Evolutionary conservation across 805 yeast genomes (phyloP), one percentile per base, ranked within the genome.

Genomic region (Blastobotrys chiropterorum): DNA sequence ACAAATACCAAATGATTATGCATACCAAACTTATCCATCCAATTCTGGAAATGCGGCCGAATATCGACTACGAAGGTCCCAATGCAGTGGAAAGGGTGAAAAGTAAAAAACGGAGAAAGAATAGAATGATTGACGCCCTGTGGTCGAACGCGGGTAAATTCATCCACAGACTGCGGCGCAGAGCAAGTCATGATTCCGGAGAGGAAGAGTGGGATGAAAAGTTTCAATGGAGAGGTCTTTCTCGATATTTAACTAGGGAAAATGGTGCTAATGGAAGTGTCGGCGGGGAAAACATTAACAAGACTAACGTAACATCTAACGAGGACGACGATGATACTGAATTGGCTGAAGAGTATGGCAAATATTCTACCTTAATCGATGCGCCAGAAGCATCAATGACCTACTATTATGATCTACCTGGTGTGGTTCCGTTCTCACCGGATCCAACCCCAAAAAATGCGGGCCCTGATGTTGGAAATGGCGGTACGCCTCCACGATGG

Each of bases 371-470:
- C 46, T 66, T 94, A 1, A 59, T 90, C 3, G 86, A 83, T 53
- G 77, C 94, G 0, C 77, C 79, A 0, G 64, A 64, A 3, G 72
- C 82, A 0, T 69, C 74, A n/a, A 40, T 88, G 1, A 69, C 74
- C 3, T 86, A 86, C 60, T 82, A 78, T 62, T 85, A 75, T 59
- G 98, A 94, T 64, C 62, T 74, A 2, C 88, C 92, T 0, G 97
- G 97, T 0, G 50, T 59, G 1, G 82, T 79, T 2, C 83, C 85
- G 0, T 65, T 62, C 2, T 61, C 62, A 1, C 67, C 68, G 14
- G 58, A 63, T 1, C 64, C 74, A 1, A 47, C 64, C 0, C 80
- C 77, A 0, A 73, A 82, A 1, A n/a, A 6, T 4, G 38, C 44
- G 11, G 50, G 17, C 11, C 13, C 50, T 11, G 85, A 80, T 56